Evolutionary conservation across 768 basidiomycete genomes (phyloP), one percentile per base, ranked within the genome.

Genomic region (Trametes cubensis): DNA sequence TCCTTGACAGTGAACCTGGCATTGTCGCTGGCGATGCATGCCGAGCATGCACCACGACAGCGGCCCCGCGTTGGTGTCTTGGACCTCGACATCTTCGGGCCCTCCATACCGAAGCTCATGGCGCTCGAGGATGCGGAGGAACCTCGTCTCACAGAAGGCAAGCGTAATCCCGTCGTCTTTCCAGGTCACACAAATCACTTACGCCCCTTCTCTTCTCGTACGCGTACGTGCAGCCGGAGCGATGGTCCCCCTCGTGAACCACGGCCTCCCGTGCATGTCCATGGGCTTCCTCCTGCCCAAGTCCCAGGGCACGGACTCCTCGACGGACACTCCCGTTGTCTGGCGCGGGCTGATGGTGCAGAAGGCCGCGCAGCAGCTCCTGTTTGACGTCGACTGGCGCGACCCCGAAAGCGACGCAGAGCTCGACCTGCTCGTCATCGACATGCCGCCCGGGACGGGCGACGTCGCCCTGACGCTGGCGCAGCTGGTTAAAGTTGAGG

Each of bases 341-440:
- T 99, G 96, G 96, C 83, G 96, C 25, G 96, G 96, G 2, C 82
- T 97, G 21, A 98, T 98, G 96, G 96, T 98, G 1, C 95, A 96
- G 76, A 98, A 98, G 71, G 95, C 95, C 25, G 94, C 95, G 0
- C 95, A 98, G 72, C 95, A 98, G 71, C 80, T 98, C 0, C 81
- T 98, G 1, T 98, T 99, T 69, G 94, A 98, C 66, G 94, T 97
- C 6, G 95, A 98, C 72, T 98, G 96, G 95, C 73, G 82, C 39
- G 73, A 72, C 21, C 70, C 50, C 20, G 72, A 69, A 13, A 78
- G 78, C 2, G 77, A 77, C 5, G 76, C 73, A 0, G 84, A 84
- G 3, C 75, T 98, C 30, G 96, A 99, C 68, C 80, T 94, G 0
- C 80, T 99, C 17, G 90, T 98, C 7, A 78, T 98, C 25, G 96